These are phyloP conservation scores for Cryptococcus sp. DNA, from an alignment of 1,284 basidiomycete species.

Conservation along the genomic window DNA sequence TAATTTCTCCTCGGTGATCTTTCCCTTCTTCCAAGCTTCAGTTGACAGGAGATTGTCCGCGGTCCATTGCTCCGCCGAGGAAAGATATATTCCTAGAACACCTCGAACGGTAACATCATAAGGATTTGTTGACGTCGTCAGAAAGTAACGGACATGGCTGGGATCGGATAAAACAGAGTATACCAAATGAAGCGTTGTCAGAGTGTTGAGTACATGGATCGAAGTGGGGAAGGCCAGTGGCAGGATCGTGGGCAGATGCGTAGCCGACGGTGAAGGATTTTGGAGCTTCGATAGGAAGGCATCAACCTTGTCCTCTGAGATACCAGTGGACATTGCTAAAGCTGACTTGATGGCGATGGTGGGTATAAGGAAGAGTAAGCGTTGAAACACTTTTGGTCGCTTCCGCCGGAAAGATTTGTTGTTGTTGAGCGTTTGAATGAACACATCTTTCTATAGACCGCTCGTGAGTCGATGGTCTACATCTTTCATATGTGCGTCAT, in stretches of 20 bases:
- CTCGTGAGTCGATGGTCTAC: too few species aligned
- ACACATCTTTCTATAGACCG: too few species aligned
- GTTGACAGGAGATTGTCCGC: slow-evolving; percentile 19
- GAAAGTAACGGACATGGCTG: slow-evolving; percentile 17
- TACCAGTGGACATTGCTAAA: neutral
- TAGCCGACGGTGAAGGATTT: neutral
- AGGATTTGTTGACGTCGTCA: slow-evolving; percentile 7
- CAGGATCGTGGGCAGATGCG: slow-evolving; percentile 25
- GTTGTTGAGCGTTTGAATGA: neutral
- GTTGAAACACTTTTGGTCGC: neutral
- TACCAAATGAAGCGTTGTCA: slow-evolving; percentile 25
- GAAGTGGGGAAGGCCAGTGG: slow-evolving; percentile 32
- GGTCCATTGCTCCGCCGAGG: slow-evolving; percentile 22
- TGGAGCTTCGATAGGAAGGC: neutral
- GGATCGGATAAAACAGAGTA: slow-evolving; percentile 14
- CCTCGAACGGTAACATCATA: slow-evolving; percentile 26
- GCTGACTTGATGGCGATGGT: neutral
- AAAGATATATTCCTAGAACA: slow-evolving; percentile 29
- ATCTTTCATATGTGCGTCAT: too few species aligned
- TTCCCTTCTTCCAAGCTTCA: slow-evolving; percentile 17
- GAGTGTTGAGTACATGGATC: slow-evolving; percentile 29
- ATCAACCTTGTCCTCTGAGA: neutral
- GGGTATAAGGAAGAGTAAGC: neutral
- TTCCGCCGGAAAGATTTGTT: neutral
- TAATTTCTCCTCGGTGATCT: slow-evolving; percentile 16